These are phyloP conservation scores for Pichia sp. DNA, from an alignment of 1,139 yeast species.

Conservation along the genomic window DNA sequence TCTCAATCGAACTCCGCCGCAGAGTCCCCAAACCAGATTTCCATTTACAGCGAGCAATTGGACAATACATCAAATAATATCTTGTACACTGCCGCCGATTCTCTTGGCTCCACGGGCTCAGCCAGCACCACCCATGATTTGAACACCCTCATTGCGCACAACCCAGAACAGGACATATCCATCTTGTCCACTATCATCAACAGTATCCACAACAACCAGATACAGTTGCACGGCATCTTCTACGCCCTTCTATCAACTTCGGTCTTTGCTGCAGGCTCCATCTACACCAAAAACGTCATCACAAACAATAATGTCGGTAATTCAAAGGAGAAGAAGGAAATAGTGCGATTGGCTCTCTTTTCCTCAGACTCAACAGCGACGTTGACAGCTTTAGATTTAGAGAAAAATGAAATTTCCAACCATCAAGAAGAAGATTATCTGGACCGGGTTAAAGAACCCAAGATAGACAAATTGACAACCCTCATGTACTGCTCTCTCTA, in stretches of 20 bases:
- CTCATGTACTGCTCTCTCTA: conserved; percentile 75
- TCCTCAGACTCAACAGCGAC: conserved; percentile 5
- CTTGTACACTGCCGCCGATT: background rate
- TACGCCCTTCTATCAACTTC: conserved; percentile 74
- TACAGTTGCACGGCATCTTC: conserved; percentile 26
- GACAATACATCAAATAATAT: background rate
- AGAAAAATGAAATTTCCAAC: conserved; percentile 3
- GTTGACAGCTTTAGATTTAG: conserved; percentile 8
- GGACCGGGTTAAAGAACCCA: background rate
- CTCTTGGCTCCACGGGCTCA: background rate
- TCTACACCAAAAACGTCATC: conserved; percentile 77
- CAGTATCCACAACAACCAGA: background rate
- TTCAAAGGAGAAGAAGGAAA: conserved; percentile 10
- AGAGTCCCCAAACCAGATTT: conserved; percentile 9
- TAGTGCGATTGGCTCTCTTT: conserved; percentile 15
- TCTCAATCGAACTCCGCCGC: conserved; percentile 22
- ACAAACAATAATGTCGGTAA: conserved; percentile 19
- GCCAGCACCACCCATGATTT: background rate
- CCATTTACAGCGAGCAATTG: conserved; percentile 13
- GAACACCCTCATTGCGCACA: background rate
- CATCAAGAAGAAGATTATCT: background rate
- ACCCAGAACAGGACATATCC: background rate
- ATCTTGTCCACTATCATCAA: background rate
- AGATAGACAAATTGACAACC: conserved; percentile 68
- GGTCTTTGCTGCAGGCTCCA: conserved; percentile 84